Base-by-base conservation (phyloP, 192 early-diverging fungal genomes). In the Piromyces finnis region DNA sequence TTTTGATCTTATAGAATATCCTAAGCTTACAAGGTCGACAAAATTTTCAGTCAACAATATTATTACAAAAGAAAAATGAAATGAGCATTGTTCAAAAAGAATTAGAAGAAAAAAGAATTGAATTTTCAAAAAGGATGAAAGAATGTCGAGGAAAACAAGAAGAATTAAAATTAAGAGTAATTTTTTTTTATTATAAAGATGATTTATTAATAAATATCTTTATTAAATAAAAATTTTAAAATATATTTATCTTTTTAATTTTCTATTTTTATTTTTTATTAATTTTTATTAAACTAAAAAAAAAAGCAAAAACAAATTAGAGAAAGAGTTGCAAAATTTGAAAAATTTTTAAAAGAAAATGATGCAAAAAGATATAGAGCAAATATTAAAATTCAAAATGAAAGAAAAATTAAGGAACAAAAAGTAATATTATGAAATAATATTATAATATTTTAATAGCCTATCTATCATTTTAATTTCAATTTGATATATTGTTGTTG, bases 271-370 rank as follows among this genome's bases (percentile, higher is more conserved):
- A n/a, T n/a, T n/a, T n/a, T n/a, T n/a, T n/a, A n/a, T n/a, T n/a
- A n/a, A n/a, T n/a, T 22, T 5, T 22, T 51, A 2, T 22, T 51
- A 22, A 3, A 51, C 1, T 2, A 51, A 51, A 22, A 77, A 39
- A 18, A 68, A 29, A 78, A 90, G 89, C 90, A 91, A 89, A 88
- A 88, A 79, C 88, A 91, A 85, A 87, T 91, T 29, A 79, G 87
- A 29, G 90, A 91, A 29, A 83, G 88, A 18, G 90, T 91, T 16
- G 82, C 85, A 30, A 91, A 91, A 84, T 91, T 91, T 83, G 90
- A 91, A 79, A 91, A 91, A 81, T 91, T 91, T 79, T 81, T 91
- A 79, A 89, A 89, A 78, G 90, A 91, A 79, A 91, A 91, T 79
- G 90, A 91, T 82, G 90, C 90, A 22, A 91, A 91, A 80, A 83